Base-by-base conservation (phyloP, 768 basidiomycete species). In the Symmetrospora coprosmae region DNA sequence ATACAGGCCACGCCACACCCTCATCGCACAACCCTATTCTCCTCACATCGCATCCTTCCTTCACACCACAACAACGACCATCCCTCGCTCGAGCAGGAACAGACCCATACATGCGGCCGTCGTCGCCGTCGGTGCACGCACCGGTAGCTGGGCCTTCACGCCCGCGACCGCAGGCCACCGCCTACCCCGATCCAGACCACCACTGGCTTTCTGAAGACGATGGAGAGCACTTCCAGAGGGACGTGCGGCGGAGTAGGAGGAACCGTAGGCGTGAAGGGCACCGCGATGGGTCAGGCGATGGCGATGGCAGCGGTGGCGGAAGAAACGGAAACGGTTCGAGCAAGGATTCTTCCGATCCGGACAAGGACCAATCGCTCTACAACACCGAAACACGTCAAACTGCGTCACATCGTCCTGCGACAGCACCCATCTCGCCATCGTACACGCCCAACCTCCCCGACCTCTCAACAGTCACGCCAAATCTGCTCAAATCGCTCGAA, bases 121-220 rank as follows among this genome's bases (percentile, higher is more conserved):
- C n/a, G n/a, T n/a, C n/a, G n/a, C n/a, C n/a, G n/a, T n/a, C n/a
- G n/a, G n/a, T n/a, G n/a, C n/a, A n/a, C n/a, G n/a, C n/a, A n/a
- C n/a, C n/a, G n/a, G n/a, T n/a, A n/a, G n/a, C n/a, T n/a, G n/a
- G n/a, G n/a, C n/a, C n/a, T n/a, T n/a, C n/a, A n/a, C n/a, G n/a
- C n/a, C n/a, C n/a, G n/a, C n/a, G n/a, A n/a, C n/a, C n/a, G n/a
- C n/a, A n/a, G n/a, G n/a, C n/a, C n/a, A n/a, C n/a, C n/a, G n/a
- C n/a, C n/a, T 55, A 65, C 33, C 45, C 60, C 50, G 60, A 69
- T 34, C 62, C 63, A 5, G 68, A 66, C 19, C 46, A 65, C n/a
- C 68, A 67, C 38, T 69, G 66, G 66, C 40, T 67, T 14, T 66
- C 65, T 0, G 68, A 69, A 37, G 66, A 69, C 55, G 68, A 69